Base-by-base conservation (phyloP, 345 rosid genomes). In the Euphorbia lathyris region DNA sequence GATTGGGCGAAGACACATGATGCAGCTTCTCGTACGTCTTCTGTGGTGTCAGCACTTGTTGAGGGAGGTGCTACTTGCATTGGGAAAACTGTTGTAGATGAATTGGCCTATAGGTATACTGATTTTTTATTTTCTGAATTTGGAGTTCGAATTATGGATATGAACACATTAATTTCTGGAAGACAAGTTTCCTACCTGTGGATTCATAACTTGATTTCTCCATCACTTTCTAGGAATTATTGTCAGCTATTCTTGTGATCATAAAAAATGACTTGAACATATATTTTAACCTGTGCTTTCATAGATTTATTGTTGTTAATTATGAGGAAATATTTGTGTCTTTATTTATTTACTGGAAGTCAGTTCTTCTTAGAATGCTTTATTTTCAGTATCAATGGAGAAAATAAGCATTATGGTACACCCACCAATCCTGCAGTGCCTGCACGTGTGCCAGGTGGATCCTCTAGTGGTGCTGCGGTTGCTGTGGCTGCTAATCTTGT, bases 11-110 rank as follows among this genome's bases (percentile, higher is more conserved):
- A 82, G 80, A 87, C 92, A 0, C 97, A 92, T 70, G 87, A 79
- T 51, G 74, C 85, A 29, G 93, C 92, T 73, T 80, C 85, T 58
- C 79, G 72, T 42, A 95, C 98, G 0, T 75, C 88, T 61, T 57
- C 84, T 56, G 93, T 87, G 56, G 85, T 95, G 58, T 86, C 83
- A 30, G 38, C 83, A 67, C 98, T 95, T 2, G 91, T 89, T 67
- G 96, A 90, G 77, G 98, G 90, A 65, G 99, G 99, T 53, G 99
- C 98, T 60, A 87, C 99, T 67, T 92, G 98, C 78, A 78, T 88
- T 73, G 99, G 98, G 53, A 92, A 87, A 79, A 92, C 98, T 67
- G 84, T 90, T 3, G 87, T 95, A 67, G 98, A 90, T 74, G 99
- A 95, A 75, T 73, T 95, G 74, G 96, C 91, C 2, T 88, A 67